A percentile compares a stretch with the other conserved stretches of the same genome.
These are phyloP conservation scores for Pythium utonaiense DNA, from an alignment of 352 stramenopile genomes.

Conservation along the genomic window DNA sequence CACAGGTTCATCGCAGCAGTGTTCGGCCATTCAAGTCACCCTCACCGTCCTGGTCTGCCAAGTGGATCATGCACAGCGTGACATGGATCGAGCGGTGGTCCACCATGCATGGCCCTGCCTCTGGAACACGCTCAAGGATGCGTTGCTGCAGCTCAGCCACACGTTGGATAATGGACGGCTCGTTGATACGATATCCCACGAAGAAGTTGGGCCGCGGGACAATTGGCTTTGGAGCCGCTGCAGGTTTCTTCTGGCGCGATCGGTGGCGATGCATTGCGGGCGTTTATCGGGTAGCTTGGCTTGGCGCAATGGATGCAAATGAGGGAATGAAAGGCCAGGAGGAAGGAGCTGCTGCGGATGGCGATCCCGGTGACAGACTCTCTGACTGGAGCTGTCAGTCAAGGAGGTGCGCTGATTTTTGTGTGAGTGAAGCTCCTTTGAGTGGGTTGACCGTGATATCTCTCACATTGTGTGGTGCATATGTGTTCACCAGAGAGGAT, in stretches of 20 bases:
- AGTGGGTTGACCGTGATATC: background rate
- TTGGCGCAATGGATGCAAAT: background rate
- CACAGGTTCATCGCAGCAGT: background rate
- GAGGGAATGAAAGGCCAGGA: background rate
- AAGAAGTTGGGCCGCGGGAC: slow-evolving; percentile 44
- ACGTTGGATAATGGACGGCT: slow-evolving; percentile 12
- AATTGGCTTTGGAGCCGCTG: slow-evolving; percentile 1
- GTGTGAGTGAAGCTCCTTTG: background rate
- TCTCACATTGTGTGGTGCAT: background rate
- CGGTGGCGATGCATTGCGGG: background rate
- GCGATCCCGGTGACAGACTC: too few relatives aligned
- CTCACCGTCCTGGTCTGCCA: slow-evolving; percentile 29
- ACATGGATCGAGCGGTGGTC: slow-evolving; percentile 42
- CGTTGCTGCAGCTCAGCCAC: slow-evolving; percentile 28
- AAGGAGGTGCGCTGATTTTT: background rate
- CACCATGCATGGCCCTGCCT: slow-evolving; percentile 29
- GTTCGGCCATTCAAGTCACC: background rate
- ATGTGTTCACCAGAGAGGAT: background rate
- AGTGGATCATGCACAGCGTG: slow-evolving; percentile 40
- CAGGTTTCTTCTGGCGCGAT: slow-evolving; percentile 3
- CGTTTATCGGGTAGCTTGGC: background rate
- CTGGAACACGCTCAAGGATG: slow-evolving; percentile 26
- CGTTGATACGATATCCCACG: slow-evolving; percentile 35
- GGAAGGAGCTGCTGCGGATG: too few relatives aligned
- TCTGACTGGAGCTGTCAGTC: too few relatives aligned